Conservation (phyloP, 75 land plant genomes). For the Sequoia sempervirens region DNA sequence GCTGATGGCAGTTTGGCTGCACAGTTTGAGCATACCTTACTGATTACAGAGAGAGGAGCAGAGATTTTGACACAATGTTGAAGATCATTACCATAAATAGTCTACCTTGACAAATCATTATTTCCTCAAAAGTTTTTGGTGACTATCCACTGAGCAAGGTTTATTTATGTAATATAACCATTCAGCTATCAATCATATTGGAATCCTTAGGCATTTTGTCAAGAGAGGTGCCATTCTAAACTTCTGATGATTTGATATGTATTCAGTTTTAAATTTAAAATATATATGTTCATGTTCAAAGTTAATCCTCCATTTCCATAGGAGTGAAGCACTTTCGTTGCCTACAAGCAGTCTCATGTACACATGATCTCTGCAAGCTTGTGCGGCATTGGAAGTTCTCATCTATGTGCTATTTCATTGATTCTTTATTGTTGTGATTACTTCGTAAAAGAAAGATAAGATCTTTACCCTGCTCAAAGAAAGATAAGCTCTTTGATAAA, state of each 20-base stretch:
- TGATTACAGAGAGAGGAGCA: constrained; percentile 75
- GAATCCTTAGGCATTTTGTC: neutral
- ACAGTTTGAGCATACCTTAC: constrained; percentile 85
- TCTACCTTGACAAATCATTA: neutral
- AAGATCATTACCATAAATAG: neutral
- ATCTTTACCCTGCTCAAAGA: neutral
- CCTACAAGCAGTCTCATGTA: neutral
- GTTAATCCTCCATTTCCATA: neutral
- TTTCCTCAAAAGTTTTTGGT: neutral
- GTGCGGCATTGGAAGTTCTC: neutral
- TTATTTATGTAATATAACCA: neutral
- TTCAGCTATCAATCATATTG: neutral
- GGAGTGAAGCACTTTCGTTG: neutral
- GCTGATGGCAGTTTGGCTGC: constrained; percentile 84
- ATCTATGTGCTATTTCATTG: neutral
- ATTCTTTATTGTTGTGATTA: neutral
- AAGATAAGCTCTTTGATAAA: neutral
- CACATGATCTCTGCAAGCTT: neutral
- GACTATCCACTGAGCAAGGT: neutral
- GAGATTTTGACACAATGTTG: constrained; percentile 69
- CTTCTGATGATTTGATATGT: neutral
- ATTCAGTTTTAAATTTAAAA: neutral
- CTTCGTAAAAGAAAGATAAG: neutral
- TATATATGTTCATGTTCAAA: neutral
- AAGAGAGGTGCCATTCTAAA: neutral